Base-by-base conservation (phyloP, 805 yeast genomes). In the Teunomyces gatunensis region DNA sequence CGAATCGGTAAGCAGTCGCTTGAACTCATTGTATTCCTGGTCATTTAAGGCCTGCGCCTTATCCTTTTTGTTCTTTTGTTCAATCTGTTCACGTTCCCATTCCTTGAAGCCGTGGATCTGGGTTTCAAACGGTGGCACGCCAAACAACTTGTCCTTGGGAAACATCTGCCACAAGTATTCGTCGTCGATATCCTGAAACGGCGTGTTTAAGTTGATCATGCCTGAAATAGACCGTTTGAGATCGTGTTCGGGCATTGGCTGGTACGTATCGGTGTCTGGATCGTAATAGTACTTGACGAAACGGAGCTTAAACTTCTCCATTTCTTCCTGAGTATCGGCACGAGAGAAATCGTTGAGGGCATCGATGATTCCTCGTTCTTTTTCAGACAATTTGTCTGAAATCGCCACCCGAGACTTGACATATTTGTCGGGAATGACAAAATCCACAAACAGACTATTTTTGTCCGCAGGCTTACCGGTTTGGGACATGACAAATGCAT, bases 121-220 rank as follows among this genome's bases (percentile, higher is more conserved):
- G 21, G 52, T 49, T 23, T 68, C 73, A 45, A 63, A 69, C 1
- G 75, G 75, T 6, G 69, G 68, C 3, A 54, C 51, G 6, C 70
- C 73, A 54, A 64, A 71, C 27, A 61, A 47, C 47, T 63, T 61
- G 18, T 61, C 68, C 34, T 59, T 60, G 3, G 77, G 77, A 20
- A 68, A 57, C 36, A 68, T 42, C 15, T 68, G 60, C 76, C 77
- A 71, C 33, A 73, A 61, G 46, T 64, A 69, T 28, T 66, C 72
- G 49, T 73, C 74, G 45, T 67, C 68, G 15, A 73, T 61, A 40
- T 64, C 67, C 25, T 64, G 60, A 44, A 71, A 57, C 20, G 58
- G 58, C 1, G 69, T 67, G 47, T 69, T 71, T 44, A 68, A 51
- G 30, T 64, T 65, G 30, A 70, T 59, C 69, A 70, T 67, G 5